Base-by-base conservation (phyloP, 2,329 filamentous ascomycete species). In the Trichoderma cornu-damae region DNA sequence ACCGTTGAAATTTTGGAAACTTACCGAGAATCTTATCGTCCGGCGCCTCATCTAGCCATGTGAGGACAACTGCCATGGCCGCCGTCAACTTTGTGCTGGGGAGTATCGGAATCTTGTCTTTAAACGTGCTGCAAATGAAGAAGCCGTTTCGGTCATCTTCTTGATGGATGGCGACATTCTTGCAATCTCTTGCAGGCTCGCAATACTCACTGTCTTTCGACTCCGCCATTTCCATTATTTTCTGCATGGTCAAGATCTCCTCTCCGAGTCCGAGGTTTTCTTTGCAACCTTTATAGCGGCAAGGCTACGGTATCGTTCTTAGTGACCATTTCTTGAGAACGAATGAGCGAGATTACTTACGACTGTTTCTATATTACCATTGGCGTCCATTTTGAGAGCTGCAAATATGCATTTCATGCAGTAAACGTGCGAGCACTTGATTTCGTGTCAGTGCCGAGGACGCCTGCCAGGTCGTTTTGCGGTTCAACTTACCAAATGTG, bases 1-100 rank as follows among this genome's bases (percentile, higher is more conserved):
- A 14, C 2, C 7, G 8, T 3, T 2, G 8, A 5, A 6, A 3
- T 5, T 24, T 26, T 8, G 2, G 9, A 0, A 4, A 48, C 68
- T 64, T 62, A 73, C 73, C 63, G 12, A 77, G 71, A 5, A 73
- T 72, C 58, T 76, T 76, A 62, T 76, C 72, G 0, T 68, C 44
- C 0, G 73, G 72, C 0, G 58, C 58, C 0, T 70, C 64, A 0
- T 40, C 0, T 30, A 64, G 57, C 73, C 73, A 76, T 0, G 65
- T 64, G 1, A 67, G 24, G 2, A 74, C 59, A 0, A 72, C 63
- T 2, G 68, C 63, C 61, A 71, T 68, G 0, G 70, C 61, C 0
- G 65, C 67, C 0, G 65, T 66, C 0, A 71, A 49, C 55, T 75
- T 75, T 0, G 71, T 64, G 11, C 73, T 71, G 0, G 67, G 63